Evolutionary conservation across 192 early-diverging fungal genomes (phyloP), one percentile per base, ranked within the genome.

Genomic region (Anaeromyces robustus): DNA sequence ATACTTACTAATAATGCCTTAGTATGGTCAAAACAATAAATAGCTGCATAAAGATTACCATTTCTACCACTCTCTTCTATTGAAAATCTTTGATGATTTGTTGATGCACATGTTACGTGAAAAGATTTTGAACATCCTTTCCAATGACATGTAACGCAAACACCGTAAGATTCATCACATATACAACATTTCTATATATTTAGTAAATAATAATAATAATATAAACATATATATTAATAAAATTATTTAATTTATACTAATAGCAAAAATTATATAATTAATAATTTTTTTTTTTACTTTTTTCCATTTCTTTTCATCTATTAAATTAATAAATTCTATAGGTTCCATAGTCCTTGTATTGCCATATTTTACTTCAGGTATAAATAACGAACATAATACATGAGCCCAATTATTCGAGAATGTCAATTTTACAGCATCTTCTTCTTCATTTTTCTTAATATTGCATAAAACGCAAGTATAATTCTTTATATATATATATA

Each of bases 331-430:
- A 37, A 85, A 87, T 78, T 90, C 89, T 0, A 90, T 81, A 1
- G 88, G 87, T 1, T 82, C 83, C 11, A 89, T 77, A 0, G 68
- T 81, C 3, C 83, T 43, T 17, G 82, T 77, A 77, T 89, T 78
- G 7, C 85, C 88, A 84, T 92, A 89, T 26, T 82, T 83, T 29
- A 87, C 81, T 77, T 92, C 90, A 17, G 86, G 86, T 39, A 90
- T 85, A 59, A 88, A 88, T 31, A 89, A 82, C 4, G 93, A 89
- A 79, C 94, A 94, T 19, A 89, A 83, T 11, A 93, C 86, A 83
- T 94, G 94, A 4, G 87, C 92, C 94, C 94, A 94, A 80, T 92
- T 92, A 82, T 92, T 91, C 4, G 90, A 92, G n/a, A 87, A 87
- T 2, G 94, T 94, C 28, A 85, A 87, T 82, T 93, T 93, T 79